These are phyloP conservation scores for Cystobasidium tubakii DNA, from an alignment of 768 basidiomycete species.

Conservation along the genomic window DNA sequence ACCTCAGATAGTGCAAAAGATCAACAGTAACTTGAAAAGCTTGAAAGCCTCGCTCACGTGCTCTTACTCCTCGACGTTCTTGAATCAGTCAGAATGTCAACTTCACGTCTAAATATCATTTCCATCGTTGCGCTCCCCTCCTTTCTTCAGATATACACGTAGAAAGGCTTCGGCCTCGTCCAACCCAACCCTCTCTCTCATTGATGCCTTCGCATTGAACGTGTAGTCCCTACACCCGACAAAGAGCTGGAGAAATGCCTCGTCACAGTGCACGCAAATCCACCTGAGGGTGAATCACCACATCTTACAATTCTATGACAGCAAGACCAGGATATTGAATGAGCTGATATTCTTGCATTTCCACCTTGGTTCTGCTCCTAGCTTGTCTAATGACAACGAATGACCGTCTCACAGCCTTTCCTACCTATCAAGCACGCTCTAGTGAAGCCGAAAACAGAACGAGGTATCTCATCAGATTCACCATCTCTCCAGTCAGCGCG, in stretches of 20 bases:
- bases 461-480: slow-evolving; percentile 24
- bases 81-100: not conserved
- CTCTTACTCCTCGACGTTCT: not conserved
- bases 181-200: too few relatives aligned
- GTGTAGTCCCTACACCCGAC: too few relatives aligned
- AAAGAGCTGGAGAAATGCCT: too few relatives aligned
- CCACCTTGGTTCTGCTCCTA: too few relatives aligned
- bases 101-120: too few relatives aligned
- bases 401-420: slow-evolving; percentile 25
- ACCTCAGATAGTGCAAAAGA: not conserved
- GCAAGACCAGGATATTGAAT: too few relatives aligned
- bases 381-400: too few relatives aligned
- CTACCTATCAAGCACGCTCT: slow-evolving; percentile 23
- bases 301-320: not conserved
- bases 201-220: too few relatives aligned
- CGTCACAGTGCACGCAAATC: slow-evolving; percentile 22
- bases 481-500: not conserved
- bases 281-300: not conserved
- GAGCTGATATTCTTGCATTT: too few relatives aligned
- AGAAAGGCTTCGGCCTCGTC: too few relatives aligned
- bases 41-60: not conserved
- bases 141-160: too few relatives aligned
- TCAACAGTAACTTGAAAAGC: not conserved
- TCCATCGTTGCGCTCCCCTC: too few relatives aligned
- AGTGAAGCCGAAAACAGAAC: slow-evolving; percentile 12